phyloP scores from a whole-genome alignment of 495 filamentous ascomycete species.

The Daldinia caldariorum region DNA sequence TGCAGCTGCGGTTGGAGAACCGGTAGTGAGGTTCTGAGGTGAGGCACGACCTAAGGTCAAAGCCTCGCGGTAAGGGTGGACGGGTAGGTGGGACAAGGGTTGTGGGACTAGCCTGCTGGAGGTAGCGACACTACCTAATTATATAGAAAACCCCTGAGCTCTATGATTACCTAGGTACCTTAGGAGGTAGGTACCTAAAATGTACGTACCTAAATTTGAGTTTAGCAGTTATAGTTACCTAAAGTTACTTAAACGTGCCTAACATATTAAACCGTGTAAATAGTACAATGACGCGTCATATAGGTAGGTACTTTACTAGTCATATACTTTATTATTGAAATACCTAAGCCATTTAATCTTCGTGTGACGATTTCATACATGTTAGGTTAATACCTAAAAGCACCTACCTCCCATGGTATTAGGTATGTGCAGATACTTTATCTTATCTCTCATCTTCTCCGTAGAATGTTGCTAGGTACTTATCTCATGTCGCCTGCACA shows the following conservation, averaged over 20 bases:
- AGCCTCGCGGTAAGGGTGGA: slow-evolving; percentile 17
- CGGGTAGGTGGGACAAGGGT: slow-evolving; percentile 26
- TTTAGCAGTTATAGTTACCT: neutral
- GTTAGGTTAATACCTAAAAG: neutral
- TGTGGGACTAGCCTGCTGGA: slow-evolving; percentile 6
- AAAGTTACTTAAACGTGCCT: too few species aligned
- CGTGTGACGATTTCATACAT: neutral
- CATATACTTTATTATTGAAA: too few species aligned
- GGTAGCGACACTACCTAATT: neutral
- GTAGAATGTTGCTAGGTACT: too few species aligned
- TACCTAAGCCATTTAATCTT: neutral
- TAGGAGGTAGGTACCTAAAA: neutral
- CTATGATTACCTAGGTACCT: neutral
- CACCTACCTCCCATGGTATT: neutral
- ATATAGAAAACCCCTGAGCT: neutral
- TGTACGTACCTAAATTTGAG: neutral
- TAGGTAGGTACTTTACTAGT: too few species aligned
- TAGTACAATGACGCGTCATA: too few species aligned
- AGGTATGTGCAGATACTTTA: neutral
- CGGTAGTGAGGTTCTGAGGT: neutral
- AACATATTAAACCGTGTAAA: too few species aligned
- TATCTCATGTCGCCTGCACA: too few species aligned
- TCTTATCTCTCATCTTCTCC: neutral
- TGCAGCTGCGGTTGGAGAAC: slow-evolving; percentile 16
- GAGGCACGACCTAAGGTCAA: slow-evolving; percentile 30